phyloP scores from a whole-genome alignment of 2,329 filamentous ascomycete genomes.

The Fusarium sp. region DNA sequence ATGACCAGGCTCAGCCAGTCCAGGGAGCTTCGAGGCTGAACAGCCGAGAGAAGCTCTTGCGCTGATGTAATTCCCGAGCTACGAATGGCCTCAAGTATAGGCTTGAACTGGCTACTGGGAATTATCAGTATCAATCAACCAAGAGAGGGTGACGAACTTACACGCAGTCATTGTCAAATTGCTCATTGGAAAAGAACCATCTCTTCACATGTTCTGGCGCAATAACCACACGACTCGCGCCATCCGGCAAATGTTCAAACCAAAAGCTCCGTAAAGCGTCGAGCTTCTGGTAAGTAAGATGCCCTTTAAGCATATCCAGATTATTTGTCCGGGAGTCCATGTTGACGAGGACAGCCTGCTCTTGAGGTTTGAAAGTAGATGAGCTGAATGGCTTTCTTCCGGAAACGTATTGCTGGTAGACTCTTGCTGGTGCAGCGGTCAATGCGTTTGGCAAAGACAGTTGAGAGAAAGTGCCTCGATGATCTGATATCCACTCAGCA shows the following conservation, averaged over 20 bases:
- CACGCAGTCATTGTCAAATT: conserved; percentile 55
- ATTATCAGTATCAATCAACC: neutral
- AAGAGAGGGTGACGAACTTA: conserved; percentile 31
- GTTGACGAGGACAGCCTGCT: neutral
- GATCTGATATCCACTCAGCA: conserved; percentile 44
- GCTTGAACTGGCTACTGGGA: conserved; percentile 50
- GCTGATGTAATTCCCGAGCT: conserved; percentile 47
- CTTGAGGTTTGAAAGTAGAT: neutral
- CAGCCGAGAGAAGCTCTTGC: conserved; percentile 49
- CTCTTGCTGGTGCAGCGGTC: conserved; percentile 1
- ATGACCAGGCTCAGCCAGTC: conserved; percentile 66
- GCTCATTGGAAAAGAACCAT: conserved; percentile 55
- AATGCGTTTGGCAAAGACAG: conserved; percentile 2
- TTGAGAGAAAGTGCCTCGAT: conserved; percentile 12
- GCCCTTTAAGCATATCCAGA: conserved; percentile 20
- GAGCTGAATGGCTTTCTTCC: conserved; percentile 10
- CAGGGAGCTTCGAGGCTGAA: conserved; percentile 46
- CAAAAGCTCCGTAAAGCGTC: conserved; percentile 54
- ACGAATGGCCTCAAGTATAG: conserved; percentile 54
- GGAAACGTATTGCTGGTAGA: conserved; percentile 11
- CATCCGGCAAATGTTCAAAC: conserved; percentile 54
- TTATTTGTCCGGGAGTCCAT: conserved; percentile 19
- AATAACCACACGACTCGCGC: conserved; percentile 49
- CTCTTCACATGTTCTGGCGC: conserved; percentile 45
- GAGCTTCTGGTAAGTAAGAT: conserved; percentile 51